Percentiles rank a stretch among this genome's conserved stretches.
These are phyloP conservation scores for Auricularia sp. DNA, from an alignment of 768 basidiomycete species.

Conservation along the genomic window DNA sequence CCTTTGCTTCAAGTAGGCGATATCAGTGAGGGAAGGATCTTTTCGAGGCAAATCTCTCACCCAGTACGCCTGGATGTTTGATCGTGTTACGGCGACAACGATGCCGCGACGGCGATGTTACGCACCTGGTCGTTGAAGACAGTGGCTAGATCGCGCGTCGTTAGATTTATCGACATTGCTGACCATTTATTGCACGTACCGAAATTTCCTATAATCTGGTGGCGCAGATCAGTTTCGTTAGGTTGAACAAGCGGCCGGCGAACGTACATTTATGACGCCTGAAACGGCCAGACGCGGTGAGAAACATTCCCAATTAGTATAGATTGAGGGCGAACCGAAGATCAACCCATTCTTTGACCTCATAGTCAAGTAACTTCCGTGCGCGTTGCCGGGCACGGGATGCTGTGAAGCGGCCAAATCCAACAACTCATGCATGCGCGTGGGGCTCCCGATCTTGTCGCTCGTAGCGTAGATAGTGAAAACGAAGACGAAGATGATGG, in stretches of 20 bases:
- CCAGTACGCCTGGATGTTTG: constrained; percentile 56
- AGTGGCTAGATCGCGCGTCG: constrained; percentile 2
- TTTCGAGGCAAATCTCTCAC: constrained; percentile 6
- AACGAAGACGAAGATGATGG: constrained; percentile 65
- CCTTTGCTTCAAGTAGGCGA: constrained; percentile 40
- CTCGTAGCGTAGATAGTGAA: constrained; percentile 80
- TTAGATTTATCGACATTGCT: constrained; percentile 8
- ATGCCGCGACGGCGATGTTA: too few relatives aligned
- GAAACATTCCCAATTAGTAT: background rate
- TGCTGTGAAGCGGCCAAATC: constrained; percentile 33
- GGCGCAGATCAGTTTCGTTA: background rate
- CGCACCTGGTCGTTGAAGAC: constrained; percentile 3
- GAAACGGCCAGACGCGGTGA: background rate
- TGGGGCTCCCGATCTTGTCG: constrained; percentile 67
- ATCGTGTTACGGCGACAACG: too few relatives aligned
- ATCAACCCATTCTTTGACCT: constrained; percentile 67
- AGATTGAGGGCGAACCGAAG: constrained; percentile 37
- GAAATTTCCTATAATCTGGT: constrained; percentile 65
- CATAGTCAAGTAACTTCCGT: constrained; percentile 74
- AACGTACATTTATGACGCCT: constrained; percentile 52
- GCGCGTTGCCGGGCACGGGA: constrained; percentile 74
- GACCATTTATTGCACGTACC: constrained; percentile 32
- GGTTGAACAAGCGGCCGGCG: background rate
- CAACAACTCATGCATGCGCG: constrained; percentile 72
- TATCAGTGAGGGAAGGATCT: background rate